phyloP scores from a whole-genome alignment of 129 eudicot genomes.

The Heracleum sosnowskyi region DNA sequence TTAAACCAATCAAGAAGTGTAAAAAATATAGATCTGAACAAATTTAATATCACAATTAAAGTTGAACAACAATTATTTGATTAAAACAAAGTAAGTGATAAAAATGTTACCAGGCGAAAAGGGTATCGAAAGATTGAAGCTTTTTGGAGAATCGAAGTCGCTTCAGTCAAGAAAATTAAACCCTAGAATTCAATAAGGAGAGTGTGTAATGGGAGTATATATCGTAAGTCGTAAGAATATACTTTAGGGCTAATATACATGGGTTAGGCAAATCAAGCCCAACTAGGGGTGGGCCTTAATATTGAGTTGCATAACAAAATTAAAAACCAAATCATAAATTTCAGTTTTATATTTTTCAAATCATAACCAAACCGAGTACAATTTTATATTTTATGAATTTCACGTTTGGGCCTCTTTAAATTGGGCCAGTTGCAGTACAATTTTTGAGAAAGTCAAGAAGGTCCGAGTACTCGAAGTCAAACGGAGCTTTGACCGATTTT shows the following conservation, averaged over 20 bases:
- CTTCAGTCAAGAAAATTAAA: neutral
- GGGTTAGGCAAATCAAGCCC: no score
- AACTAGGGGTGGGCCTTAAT: no score
- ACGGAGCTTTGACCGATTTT: no score
- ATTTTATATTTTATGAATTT: no score
- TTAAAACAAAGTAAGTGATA: neutral
- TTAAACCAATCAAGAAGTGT: neutral
- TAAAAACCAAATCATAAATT: no score
- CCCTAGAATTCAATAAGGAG: neutral
- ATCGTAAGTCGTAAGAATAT: neutral
- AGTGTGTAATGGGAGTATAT: neutral
- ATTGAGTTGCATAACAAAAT: no score
- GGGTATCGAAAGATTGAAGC: neutral
- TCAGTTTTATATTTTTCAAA: no score
- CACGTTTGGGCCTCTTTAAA: no score
- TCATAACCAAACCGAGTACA: no score
- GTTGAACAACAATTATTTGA: neutral
- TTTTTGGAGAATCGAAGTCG: neutral
- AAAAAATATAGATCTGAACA: neutral
- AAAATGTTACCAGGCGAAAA: neutral
- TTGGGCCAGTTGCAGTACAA: no score
- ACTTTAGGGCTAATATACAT: neutral
- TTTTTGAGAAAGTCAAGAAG: no score
- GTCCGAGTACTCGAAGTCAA: constrained; percentile 10
- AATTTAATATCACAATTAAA: neutral